These are phyloP conservation scores for Sporothrix mexicana DNA, from an alignment of 2,329 filamentous ascomycete species.

Conservation along the genomic window DNA sequence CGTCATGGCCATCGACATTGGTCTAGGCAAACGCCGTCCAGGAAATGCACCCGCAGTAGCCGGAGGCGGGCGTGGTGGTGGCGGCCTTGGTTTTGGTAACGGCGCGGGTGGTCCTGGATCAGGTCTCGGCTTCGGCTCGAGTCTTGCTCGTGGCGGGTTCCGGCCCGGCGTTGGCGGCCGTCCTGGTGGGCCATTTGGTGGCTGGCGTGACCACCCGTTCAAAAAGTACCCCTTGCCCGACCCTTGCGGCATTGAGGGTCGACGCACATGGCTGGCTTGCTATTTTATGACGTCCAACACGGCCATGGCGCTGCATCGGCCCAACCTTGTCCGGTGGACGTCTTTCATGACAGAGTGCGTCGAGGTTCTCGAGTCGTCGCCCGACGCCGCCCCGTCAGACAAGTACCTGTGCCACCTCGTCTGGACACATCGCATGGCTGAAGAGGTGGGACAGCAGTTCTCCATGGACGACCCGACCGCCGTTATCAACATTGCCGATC, in stretches of 20 bases:
- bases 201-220: conserved; percentile 52
- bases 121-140: neutral
- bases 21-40: conserved; percentile 61
- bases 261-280: conserved; percentile 64
- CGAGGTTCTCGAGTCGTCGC: conserved; percentile 59
- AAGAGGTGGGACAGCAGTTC: conserved; percentile 71
- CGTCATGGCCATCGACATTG: conserved; percentile 83
- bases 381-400: conserved; percentile 63
- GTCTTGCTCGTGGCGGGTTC: conserved; percentile 34
- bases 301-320: conserved; percentile 65
- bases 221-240: conserved; percentile 54
- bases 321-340: conserved; percentile 65
- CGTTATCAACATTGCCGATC: conserved; percentile 62
- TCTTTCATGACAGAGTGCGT: conserved; percentile 66
- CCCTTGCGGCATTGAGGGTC: conserved; percentile 59
- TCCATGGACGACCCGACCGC: conserved; percentile 67
- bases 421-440: conserved; percentile 66
- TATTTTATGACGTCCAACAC: conserved; percentile 66
- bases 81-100: neutral
- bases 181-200: conserved; percentile 29
- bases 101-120: neutral
- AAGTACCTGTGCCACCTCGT: conserved; percentile 64
- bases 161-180: neutral
- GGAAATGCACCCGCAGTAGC: neutral
- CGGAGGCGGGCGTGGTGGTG: neutral